Base-by-base conservation (phyloP, 805 yeast species). In the Priceomyces castillae region DNA sequence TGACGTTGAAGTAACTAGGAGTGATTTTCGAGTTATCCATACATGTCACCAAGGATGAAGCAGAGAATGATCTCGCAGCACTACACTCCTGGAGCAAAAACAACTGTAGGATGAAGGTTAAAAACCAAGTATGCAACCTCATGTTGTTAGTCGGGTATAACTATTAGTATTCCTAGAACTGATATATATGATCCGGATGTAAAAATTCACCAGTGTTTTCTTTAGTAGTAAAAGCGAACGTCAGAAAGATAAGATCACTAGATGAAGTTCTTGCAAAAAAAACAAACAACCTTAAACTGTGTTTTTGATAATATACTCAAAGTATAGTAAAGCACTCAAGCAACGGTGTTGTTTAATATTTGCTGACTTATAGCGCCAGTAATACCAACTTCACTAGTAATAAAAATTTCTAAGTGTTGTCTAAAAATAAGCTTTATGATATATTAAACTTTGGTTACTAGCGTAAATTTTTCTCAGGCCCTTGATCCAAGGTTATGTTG, bases 1-100 rank as follows among this genome's bases (percentile, higher is more conserved):
- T 70, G 33, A 90, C 95, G 53, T 84, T 77, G 59, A 90, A 88
- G 51, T 76, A 77, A 15, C 82, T 69, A 2, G 96, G 92, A 2
- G 86, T 74, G 46, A 90, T 67, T 53, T 79, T 81, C 3, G 92
- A 83, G 58, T 78, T 69, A 46, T 81, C 86, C 86, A 84, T 84
- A 67, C 97, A 90, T 7, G 95, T 80, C 38, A 90, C 96, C 49
- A 90, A 73, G 3, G 97, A 86, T 12, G 84, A 70, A 7, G 96
- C 96, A 34, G 62, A 45, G 30, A 71, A 63, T 30, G 56, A 40
- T 37, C 74, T 52, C 41, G 51, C 56, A 30, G 40, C 44, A 14
- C 34, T 18, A 14, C 28, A 16, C 22, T 26, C 40, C 9, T n/a
- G 11, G 22, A 34, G 10, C 14, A 34, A 22, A 18, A 34, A 34